These are phyloP conservation scores for Drechslerella dactyloides DNA, from an alignment of 2,329 filamentous ascomycete genomes.

Conservation along the genomic window DNA sequence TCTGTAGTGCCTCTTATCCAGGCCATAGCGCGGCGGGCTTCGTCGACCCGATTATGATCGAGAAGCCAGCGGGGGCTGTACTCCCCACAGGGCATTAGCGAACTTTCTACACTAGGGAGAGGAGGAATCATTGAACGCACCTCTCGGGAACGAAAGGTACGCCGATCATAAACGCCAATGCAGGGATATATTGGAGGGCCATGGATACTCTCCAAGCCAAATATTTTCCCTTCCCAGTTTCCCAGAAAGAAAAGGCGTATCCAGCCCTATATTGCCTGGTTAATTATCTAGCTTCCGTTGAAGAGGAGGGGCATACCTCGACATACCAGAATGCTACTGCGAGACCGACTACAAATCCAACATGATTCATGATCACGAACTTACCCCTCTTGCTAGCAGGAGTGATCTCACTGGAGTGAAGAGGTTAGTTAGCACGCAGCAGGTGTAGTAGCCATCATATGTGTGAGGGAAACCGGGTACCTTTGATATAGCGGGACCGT, in stretches of 20 bases:
- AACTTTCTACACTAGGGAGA: neutral
- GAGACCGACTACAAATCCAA: slow-evolving; percentile 66
- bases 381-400: slow-evolving; percentile 64
- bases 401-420: slow-evolving; percentile 62
- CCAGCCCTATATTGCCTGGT: slow-evolving; percentile 61
- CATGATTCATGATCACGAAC: slow-evolving; percentile 67
- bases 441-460: no score
- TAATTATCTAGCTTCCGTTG: neutral
- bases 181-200: slow-evolving; percentile 64
- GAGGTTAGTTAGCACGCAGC: slow-evolving; percentile 3
- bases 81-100: neutral
- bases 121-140: slow-evolving; percentile 57
- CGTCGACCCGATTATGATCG: slow-evolving; percentile 61
- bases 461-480: no score
- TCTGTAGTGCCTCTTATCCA: slow-evolving; percentile 61
- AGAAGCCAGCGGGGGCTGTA: slow-evolving; percentile 66
- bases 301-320: no score
- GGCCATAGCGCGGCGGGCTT: slow-evolving; percentile 60
- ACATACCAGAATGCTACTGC: slow-evolving; percentile 65
- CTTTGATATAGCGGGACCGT: slow-evolving; percentile 67
- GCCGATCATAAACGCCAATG: slow-evolving; percentile 62
- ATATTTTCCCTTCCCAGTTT: slow-evolving; percentile 58
- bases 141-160: slow-evolving; percentile 65
- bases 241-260: slow-evolving; percentile 66
- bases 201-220: slow-evolving; percentile 66